Conservation (phyloP, 2,329 filamentous ascomycete species). For the Botrytis byssoidea region DNA sequence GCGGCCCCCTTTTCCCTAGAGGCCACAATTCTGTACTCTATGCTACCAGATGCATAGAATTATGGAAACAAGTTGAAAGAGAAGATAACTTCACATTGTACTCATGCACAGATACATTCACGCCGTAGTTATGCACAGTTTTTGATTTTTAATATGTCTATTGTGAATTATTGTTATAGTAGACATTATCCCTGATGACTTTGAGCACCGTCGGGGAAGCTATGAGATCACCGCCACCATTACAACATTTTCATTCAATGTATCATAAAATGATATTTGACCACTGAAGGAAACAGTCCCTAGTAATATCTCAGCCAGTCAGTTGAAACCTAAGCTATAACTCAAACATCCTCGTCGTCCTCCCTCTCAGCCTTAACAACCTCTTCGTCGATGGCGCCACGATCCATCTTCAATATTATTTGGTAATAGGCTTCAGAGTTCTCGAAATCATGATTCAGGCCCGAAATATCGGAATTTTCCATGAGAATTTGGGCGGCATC, state of each 20-base stretch:
- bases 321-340: not conserved
- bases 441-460: not conserved
- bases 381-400: not conserved
- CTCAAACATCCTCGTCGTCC: not conserved
- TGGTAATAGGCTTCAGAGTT: not conserved
- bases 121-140: not conserved
- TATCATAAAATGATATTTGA: not conserved
- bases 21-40: no score
- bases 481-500: rapidly evolving
- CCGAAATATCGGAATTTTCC: not conserved
- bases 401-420: not conserved
- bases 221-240: not conserved
- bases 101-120: no score
- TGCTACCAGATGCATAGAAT: not conserved
- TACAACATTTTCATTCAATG: not conserved
- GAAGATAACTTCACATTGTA: not conserved
- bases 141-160: no score
- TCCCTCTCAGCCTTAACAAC: not conserved
- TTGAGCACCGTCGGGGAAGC: not conserved
- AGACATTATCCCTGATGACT: not conserved
- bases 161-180: not conserved
- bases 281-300: not conserved
- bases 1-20: no score
- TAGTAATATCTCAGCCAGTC: rapidly evolving
- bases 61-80: rapidly evolving